phyloP scores from a whole-genome alignment of 73 alveolate genomes.

The Uronychia setigera region DNA sequence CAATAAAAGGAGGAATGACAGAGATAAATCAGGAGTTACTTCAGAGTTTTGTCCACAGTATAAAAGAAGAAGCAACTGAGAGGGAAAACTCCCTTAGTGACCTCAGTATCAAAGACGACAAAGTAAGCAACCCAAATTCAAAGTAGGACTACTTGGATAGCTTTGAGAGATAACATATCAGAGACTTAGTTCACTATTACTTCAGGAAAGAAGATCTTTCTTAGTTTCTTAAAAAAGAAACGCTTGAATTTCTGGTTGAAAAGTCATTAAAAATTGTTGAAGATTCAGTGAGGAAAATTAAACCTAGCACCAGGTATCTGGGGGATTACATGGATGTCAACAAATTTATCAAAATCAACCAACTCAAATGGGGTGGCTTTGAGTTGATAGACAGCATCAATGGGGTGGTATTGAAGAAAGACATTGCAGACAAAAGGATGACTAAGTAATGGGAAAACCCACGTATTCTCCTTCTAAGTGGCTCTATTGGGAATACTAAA shows the following conservation, averaged over 20 bases:
- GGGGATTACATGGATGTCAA: background rate
- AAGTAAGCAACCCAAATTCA: background rate
- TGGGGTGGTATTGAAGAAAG: conserved; percentile 74
- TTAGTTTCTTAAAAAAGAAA: background rate
- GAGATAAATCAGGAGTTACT: background rate
- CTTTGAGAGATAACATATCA: background rate
- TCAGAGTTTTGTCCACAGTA: background rate
- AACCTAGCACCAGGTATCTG: background rate
- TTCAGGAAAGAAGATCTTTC: background rate
- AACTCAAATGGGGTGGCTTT: background rate
- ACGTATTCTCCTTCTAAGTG: conserved; percentile 57
- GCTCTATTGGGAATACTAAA: conserved; percentile 42
- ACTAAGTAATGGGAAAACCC: conserved; percentile 62
- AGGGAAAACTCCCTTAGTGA: background rate
- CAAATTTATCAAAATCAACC: background rate
- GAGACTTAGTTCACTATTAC: background rate
- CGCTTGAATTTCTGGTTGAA: background rate
- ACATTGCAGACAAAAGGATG: conserved; percentile 72
- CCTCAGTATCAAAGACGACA: background rate
- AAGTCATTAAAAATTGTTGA: background rate
- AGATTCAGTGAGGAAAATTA: background rate
- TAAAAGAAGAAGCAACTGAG: background rate
- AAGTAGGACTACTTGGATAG: background rate
- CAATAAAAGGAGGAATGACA: too few relatives aligned
- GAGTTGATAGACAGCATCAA: conserved; percentile 21